These are phyloP conservation scores for Massariosphaeria phaeospora DNA, from an alignment of 495 filamentous ascomycete genomes.

Conservation along the genomic window DNA sequence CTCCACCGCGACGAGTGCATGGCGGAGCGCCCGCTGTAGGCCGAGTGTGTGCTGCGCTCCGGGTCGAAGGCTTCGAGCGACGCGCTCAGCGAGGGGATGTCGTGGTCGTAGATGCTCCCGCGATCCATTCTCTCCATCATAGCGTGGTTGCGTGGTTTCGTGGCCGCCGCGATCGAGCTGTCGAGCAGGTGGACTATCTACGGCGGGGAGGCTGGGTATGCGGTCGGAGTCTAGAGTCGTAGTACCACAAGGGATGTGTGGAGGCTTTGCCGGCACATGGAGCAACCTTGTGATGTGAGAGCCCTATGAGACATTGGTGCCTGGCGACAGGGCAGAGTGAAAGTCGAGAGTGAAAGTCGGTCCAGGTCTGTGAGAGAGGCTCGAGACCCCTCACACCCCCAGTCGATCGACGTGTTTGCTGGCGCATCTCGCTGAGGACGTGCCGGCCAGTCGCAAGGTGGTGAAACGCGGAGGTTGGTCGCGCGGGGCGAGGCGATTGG, in stretches of 20 bases:
- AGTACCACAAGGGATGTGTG: constrained; percentile 14
- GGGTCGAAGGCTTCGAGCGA: constrained; percentile 32
- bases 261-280: constrained; percentile 28
- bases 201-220: constrained; percentile 13
- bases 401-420: no score
- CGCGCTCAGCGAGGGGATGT: constrained; percentile 30
- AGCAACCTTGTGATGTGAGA: constrained; percentile 27
- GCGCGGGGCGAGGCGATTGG: constrained; percentile 9
- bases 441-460: constrained; percentile 16
- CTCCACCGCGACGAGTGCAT: constrained; percentile 32
- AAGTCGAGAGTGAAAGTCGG: constrained; percentile 1
- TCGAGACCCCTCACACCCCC: no score
- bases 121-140: constrained; percentile 25
- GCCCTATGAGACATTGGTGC: constrained; percentile 33
- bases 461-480: constrained; percentile 25
- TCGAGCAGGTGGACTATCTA: constrained; percentile 1
- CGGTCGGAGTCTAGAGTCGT: constrained; percentile 14
- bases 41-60: constrained; percentile 28
- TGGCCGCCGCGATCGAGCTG: not conserved
- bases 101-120: constrained; percentile 28
- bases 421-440: no score
- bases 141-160: not conserved
- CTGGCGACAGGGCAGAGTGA: constrained; percentile 11
- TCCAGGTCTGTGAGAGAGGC: no score
- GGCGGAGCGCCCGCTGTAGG: constrained; percentile 19